Conservation (phyloP, 257 asterid species). For the Capsicum chinense region DNA sequence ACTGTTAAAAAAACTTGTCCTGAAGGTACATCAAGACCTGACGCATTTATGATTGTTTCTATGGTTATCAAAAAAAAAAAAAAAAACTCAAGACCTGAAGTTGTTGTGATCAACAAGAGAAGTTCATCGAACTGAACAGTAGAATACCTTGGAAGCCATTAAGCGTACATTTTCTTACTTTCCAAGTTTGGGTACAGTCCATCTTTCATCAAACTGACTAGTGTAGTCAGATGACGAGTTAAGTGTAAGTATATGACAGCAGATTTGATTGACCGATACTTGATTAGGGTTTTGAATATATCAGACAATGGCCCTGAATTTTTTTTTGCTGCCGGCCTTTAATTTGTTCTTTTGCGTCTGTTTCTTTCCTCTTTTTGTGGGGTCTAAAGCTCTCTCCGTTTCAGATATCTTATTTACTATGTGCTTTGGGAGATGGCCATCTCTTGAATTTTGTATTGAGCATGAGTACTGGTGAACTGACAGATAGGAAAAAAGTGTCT, state of each 20-base stretch:
- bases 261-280: not conserved
- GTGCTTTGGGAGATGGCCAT: conserved; percentile 99
- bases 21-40: conserved; percentile 1
- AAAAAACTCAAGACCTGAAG: not conserved
- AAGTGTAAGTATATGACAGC: not conserved
- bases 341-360: not conserved
- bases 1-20: conserved; percentile 5
- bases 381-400: conserved; percentile 36
- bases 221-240: conserved; percentile 3
- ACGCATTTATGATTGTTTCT: not conserved
- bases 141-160: conserved; percentile 4
- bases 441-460: conserved; percentile 86
- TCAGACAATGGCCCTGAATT: not conserved
- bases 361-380: not conserved
- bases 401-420: conserved; percentile 92
- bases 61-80: not conserved
- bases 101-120: not conserved
- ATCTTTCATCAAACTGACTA: conserved; percentile 15
- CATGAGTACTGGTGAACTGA: conserved; percentile 76
- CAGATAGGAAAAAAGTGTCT: conserved; percentile 95
- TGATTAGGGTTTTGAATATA: conserved; percentile 3
- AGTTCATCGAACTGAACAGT: conserved; percentile 1
- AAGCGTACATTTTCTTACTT: not conserved
- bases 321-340: not conserved
- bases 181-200: conserved; percentile 6